Conservation (phyloP, 257 asterid species). For the Jacaranda copaia region DNA sequence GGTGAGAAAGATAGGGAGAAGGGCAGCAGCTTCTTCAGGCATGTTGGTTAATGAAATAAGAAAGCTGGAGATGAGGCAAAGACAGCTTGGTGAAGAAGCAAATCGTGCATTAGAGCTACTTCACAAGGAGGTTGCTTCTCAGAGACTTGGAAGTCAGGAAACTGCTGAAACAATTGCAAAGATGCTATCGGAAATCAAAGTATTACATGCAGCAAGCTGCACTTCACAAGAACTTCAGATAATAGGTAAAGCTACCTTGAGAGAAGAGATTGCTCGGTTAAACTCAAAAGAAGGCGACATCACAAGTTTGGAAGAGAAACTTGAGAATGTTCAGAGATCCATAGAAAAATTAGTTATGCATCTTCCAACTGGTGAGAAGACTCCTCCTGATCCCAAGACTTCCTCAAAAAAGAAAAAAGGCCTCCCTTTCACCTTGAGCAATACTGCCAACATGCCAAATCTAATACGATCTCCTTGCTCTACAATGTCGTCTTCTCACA, state of each 20-base stretch:
- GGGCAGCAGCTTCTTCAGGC: constrained; percentile 59
- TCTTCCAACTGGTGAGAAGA: constrained; percentile 61
- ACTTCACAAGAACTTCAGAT: constrained; percentile 58
- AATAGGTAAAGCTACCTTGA: constrained; percentile 69
- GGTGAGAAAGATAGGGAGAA: constrained; percentile 54
- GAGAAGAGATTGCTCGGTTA: constrained; percentile 90
- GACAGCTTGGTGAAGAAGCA: constrained; percentile 96
- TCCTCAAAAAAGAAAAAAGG: constrained; percentile 64
- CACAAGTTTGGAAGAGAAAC: constrained; percentile 76
- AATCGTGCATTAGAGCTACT: constrained; percentile 90
- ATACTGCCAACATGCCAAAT: constrained; percentile 74
- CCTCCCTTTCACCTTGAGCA: constrained; percentile 78
- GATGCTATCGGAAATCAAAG: constrained; percentile 82
- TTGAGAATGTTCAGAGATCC: constrained; percentile 84
- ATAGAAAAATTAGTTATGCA: constrained; percentile 69
- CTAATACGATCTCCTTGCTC: constrained; percentile 89
- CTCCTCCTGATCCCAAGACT: constrained; percentile 62
- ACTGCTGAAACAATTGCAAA: constrained; percentile 78
- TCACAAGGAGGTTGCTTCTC: constrained; percentile 90
- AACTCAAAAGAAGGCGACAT: constrained; percentile 74
- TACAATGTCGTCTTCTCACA: constrained; percentile 57
- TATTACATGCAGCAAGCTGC: constrained; percentile 57
- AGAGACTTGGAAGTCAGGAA: constrained; percentile 71
- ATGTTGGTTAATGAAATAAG: constrained; percentile 81
- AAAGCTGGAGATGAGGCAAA: constrained; percentile 84